phyloP scores from a whole-genome alignment of 306 rosid species.

The Dryas drummondii region DNA sequence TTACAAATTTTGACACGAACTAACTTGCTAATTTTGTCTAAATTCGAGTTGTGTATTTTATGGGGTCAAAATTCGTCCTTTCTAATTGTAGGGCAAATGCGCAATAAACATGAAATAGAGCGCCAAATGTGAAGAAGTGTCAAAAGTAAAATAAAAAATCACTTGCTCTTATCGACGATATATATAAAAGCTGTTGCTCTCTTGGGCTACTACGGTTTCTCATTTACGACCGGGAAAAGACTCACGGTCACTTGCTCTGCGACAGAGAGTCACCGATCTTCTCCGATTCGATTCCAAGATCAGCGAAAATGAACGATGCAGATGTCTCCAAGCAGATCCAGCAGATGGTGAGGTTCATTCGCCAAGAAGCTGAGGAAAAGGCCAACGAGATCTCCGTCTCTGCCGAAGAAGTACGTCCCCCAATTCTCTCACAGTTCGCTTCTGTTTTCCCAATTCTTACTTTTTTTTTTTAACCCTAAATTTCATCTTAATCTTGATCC shows the following conservation, averaged over 20 bases:
- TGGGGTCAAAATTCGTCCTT: too few species aligned
- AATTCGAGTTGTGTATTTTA: too few species aligned
- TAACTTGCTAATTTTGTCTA: too few species aligned
- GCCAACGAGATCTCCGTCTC: constrained; percentile 98
- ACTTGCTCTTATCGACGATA: background rate
- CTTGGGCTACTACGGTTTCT: background rate
- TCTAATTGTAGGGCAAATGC: too few species aligned
- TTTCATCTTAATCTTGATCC: background rate
- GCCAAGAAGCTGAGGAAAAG: constrained; percentile 95
- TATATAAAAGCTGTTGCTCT: background rate
- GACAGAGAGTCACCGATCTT: constrained; percentile 25
- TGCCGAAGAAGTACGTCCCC: constrained; percentile 68
- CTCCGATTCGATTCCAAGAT: constrained; percentile 35
- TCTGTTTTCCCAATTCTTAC: background rate
- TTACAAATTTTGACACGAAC: too few species aligned
- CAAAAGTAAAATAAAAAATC: too few species aligned
- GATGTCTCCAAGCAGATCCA: constrained; percentile 97
- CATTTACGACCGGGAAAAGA: background rate
- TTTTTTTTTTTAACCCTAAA: background rate
- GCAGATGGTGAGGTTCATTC: constrained; percentile 96
- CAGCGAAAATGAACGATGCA: constrained; percentile 74
- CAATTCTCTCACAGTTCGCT: background rate
- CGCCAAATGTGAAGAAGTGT: too few species aligned
- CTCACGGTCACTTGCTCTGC: background rate
- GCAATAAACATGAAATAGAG: too few species aligned